A percentile compares a stretch with the other conserved stretches of the same genome.
Evolutionary conservation across 1,284 basidiomycete genomes (phyloP).

Genomic region (Cutaneotrichosporon sp.): DNA sequence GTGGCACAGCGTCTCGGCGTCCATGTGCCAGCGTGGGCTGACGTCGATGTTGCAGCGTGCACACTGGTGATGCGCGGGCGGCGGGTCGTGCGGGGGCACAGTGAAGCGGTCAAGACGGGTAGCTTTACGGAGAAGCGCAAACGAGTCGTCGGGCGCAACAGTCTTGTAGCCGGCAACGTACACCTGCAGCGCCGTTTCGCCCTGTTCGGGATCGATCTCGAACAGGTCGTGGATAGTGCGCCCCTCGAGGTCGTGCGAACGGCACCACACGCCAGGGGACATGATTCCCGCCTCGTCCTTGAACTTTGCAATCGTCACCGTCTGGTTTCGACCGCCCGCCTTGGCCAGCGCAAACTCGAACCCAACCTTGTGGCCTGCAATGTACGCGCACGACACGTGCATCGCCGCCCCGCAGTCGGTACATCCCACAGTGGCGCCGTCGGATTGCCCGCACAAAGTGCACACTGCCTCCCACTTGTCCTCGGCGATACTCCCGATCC

Average conservation of each 20-base stretch:
- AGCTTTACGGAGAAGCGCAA: slow-evolving; percentile 78
- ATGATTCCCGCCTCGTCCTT: slow-evolving; percentile 79
- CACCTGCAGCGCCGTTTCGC: slow-evolving; percentile 72
- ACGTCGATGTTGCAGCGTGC: slow-evolving; percentile 33
- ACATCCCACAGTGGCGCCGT: slow-evolving; percentile 79
- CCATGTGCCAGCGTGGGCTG: slow-evolving; percentile 39
- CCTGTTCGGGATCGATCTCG: slow-evolving; percentile 66
- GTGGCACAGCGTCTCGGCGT: slow-evolving; percentile 13
- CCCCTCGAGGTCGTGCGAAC: slow-evolving; percentile 60
- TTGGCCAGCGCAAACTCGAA: slow-evolving; percentile 85
- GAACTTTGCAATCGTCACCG: slow-evolving; percentile 67
- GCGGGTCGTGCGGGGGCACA: slow-evolving; percentile 3
- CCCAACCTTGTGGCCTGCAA: slow-evolving; percentile 70
- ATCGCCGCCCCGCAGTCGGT: slow-evolving; percentile 72
- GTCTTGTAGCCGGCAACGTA: slow-evolving; percentile 80
- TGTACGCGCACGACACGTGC: slow-evolving; percentile 88
- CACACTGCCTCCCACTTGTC: slow-evolving; percentile 48
- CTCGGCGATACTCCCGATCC: slow-evolving; percentile 65
- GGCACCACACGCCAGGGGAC: slow-evolving; percentile 73
- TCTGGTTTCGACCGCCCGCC: slow-evolving; percentile 57
- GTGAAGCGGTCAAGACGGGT: slow-evolving; percentile 64
- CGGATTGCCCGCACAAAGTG: slow-evolving; percentile 58
- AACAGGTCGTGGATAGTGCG: slow-evolving; percentile 72
- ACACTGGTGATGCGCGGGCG: slow-evolving; percentile 18
- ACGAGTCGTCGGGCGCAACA: slow-evolving; percentile 58